Evolutionary conservation across 202 grass and related monocot species (phyloP).

Genomic region (Saccharum hybrid): DNA sequence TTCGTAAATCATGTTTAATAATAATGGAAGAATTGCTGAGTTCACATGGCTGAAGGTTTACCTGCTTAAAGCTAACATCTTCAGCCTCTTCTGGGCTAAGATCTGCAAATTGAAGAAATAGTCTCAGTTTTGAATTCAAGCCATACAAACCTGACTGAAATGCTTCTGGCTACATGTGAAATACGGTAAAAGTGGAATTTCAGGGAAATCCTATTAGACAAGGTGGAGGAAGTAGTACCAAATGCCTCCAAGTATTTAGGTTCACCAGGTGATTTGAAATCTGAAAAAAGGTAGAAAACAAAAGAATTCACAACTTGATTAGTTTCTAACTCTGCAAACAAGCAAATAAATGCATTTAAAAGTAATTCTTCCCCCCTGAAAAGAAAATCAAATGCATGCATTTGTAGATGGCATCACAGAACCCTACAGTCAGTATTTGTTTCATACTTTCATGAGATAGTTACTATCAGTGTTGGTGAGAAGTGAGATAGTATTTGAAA

Average conservation of each 20-base stretch:
- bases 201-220: slow-evolving; percentile 27
- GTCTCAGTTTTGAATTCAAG: slow-evolving; percentile 38
- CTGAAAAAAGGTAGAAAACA: slow-evolving; percentile 50
- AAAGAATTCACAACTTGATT: slow-evolving; percentile 42
- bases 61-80: slow-evolving; percentile 96
- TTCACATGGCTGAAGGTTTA: slow-evolving; percentile 48
- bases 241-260: slow-evolving; percentile 93
- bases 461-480: not conserved
- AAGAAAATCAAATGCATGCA: slow-evolving; percentile 34
- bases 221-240: slow-evolving; percentile 56
- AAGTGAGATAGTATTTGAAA: slow-evolving; percentile 16
- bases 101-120: slow-evolving; percentile 68
- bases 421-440: slow-evolving; percentile 2
- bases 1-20: slow-evolving; percentile 34
- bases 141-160: slow-evolving; percentile 42
- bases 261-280: slow-evolving; percentile 94
- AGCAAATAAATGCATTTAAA: not conserved
- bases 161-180: not conserved
- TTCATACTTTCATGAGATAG: slow-evolving; percentile 27
- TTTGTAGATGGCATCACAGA: slow-evolving; percentile 22
- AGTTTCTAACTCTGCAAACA: slow-evolving; percentile 12
- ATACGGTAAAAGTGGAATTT: slow-evolving; percentile 22
- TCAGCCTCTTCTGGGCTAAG: slow-evolving; percentile 85
- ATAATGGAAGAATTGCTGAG: slow-evolving; percentile 17
- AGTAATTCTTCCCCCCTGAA: not conserved